A percentile compares a stretch with the other conserved stretches of the same genome.
phyloP scores from a whole-genome alignment of 139 green algal genomes.

The Coelastrella sp. region DNA sequence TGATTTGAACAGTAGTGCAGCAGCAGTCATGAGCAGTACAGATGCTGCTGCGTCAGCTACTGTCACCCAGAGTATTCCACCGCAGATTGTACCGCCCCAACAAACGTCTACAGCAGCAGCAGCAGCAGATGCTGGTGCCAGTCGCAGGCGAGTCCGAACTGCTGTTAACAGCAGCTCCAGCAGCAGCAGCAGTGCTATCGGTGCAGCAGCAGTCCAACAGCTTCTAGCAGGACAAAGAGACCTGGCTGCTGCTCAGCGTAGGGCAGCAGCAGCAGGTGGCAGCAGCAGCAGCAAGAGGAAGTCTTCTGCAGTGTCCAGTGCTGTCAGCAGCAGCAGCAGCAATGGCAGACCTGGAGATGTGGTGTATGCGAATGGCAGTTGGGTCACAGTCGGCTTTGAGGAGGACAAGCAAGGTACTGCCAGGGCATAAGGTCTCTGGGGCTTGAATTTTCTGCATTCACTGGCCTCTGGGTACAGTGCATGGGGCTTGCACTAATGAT shows the following conservation, averaged over 20 bases:
- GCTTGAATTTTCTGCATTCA: no score
- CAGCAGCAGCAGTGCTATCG: not conserved
- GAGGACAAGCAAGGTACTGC: slow-evolving; percentile 28
- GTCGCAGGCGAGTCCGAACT: not conserved
- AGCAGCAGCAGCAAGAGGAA: slow-evolving; percentile 12
- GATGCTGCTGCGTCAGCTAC: not conserved
- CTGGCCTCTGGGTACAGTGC: no score
- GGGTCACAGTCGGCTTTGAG: slow-evolving; percentile 20
- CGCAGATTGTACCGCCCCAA: no score
- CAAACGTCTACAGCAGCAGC: no score
- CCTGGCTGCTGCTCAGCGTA: no score
- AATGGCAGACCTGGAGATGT: not conserved
- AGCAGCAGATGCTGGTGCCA: not conserved
- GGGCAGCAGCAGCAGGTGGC: slow-evolving; percentile 24
- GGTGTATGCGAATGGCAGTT: slow-evolving; percentile 18
- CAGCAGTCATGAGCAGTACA: not conserved
- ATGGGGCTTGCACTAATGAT: no score
- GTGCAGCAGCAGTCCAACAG: not conserved
- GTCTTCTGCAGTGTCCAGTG: not conserved
- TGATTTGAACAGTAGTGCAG: not conserved
- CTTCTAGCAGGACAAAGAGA: not conserved
- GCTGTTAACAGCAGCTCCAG: not conserved
- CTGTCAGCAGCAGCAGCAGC: slow-evolving; percentile 29
- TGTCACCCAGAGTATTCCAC: no score
- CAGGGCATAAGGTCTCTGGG: no score